Conservation (phyloP, 345 rosid species). For the Boechera retrofracta region DNA sequence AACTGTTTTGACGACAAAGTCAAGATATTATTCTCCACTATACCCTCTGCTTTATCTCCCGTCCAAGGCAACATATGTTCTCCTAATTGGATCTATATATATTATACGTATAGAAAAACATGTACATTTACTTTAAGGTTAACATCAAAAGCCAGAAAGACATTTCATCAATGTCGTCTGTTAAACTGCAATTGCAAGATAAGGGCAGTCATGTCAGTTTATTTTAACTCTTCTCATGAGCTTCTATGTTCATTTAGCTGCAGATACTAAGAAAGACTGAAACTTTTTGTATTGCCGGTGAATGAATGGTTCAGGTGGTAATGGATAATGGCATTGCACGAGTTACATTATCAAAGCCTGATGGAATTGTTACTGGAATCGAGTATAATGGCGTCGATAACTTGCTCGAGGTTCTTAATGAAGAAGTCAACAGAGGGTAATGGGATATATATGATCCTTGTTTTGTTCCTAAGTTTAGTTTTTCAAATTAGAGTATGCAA, state of each 20-base stretch:
- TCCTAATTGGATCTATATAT: neutral
- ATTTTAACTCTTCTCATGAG: slow-evolving; percentile 16
- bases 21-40: slow-evolving; percentile 45
- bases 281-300: slow-evolving; percentile 4
- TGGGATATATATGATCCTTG: neutral
- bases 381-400: slow-evolving; percentile 72
- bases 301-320: slow-evolving; percentile 62
- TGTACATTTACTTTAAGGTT: slow-evolving; percentile 33
- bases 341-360: slow-evolving; percentile 78
- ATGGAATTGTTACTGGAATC: slow-evolving; percentile 75
- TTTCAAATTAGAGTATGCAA: neutral
- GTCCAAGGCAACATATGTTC: slow-evolving; percentile 42
- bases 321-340: slow-evolving; percentile 80
- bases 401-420: slow-evolving; percentile 83
- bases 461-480: neutral
- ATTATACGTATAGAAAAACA: slow-evolving; percentile 6
- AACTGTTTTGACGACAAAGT: slow-evolving; percentile 48
- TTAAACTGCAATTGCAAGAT: slow-evolving; percentile 36
- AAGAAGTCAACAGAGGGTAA: slow-evolving; percentile 87
- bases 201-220: slow-evolving; percentile 45
- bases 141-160: slow-evolving; percentile 18
- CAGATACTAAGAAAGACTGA: neutral
- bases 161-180: slow-evolving; percentile 39
- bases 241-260: slow-evolving; percentile 11
- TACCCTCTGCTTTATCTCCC: slow-evolving; percentile 36